Conservation (phyloP, 352 stramenopile species). For the Globisporangium nagaii region DNA sequence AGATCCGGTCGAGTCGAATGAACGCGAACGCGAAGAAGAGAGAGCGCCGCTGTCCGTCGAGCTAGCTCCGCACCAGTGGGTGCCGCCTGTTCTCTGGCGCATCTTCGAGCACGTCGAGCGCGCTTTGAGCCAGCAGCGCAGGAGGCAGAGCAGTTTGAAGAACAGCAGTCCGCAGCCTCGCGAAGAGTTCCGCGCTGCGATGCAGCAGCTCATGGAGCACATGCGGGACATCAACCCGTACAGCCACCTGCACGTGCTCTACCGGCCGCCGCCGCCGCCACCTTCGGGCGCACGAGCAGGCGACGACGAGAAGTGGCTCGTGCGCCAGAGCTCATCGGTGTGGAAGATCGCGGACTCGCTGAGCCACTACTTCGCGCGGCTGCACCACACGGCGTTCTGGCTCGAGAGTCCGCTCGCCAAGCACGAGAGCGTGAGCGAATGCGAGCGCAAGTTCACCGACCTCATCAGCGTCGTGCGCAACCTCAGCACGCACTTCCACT, state of each 20-base stretch:
- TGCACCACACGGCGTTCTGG: slow-evolving; percentile 17
- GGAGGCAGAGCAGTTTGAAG: neutral
- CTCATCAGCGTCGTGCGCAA: slow-evolving; percentile 20
- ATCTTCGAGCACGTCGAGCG: slow-evolving; percentile 27
- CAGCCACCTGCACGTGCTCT: slow-evolving; percentile 39
- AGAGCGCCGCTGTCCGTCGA: neutral
- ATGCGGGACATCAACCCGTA: slow-evolving; percentile 27
- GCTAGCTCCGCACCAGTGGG: slow-evolving; percentile 27
- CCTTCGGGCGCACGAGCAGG: neutral
- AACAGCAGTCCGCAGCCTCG: neutral
- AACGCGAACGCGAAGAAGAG: neutral
- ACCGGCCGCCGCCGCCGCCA: slow-evolving; percentile 24
- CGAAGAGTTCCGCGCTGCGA: slow-evolving; percentile 14
- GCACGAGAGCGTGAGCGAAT: slow-evolving; percentile 9
- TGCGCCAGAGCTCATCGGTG: slow-evolving; percentile 18
- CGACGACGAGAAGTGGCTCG: slow-evolving; percentile 8
- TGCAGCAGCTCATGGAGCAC: slow-evolving; percentile 27
- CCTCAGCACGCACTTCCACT: slow-evolving; percentile 35
- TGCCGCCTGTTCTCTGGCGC: slow-evolving; percentile 25
- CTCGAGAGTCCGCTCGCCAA: slow-evolving; percentile 16
- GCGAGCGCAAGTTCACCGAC: slow-evolving; percentile 20
- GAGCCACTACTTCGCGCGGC: slow-evolving; percentile 13
- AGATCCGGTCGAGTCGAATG: neutral
- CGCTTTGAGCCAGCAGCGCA: too few species aligned
- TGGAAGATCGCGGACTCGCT: slow-evolving; percentile 18